These are phyloP conservation scores for Ogataea populi-albae DNA, from an alignment of 805 yeast genomes.

Conservation along the genomic window DNA sequence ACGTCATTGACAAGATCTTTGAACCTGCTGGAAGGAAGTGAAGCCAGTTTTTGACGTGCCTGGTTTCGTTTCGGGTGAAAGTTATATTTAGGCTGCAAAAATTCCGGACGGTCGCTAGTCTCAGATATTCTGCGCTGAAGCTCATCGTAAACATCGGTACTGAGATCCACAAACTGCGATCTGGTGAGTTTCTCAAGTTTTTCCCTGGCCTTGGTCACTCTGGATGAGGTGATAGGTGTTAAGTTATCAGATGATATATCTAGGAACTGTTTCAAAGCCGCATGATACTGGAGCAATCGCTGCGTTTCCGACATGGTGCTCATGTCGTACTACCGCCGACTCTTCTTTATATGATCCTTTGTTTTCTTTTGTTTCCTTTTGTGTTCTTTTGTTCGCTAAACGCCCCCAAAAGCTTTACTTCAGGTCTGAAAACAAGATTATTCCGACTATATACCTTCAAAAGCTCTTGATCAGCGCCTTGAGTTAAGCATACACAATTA, in stretches of 20 bases:
- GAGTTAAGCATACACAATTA: too few species aligned
- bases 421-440: too few species aligned
- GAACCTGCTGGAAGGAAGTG: slow-evolving; percentile 77
- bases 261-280: slow-evolving; percentile 49
- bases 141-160: slow-evolving; percentile 95
- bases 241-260: slow-evolving; percentile 46
- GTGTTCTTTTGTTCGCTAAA: too few species aligned
- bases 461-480: too few species aligned
- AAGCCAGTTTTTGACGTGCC: slow-evolving; percentile 88
- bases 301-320: slow-evolving; percentile 18
- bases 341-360: too few species aligned
- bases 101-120: slow-evolving; percentile 50
- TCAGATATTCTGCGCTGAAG: slow-evolving; percentile 71
- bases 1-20: slow-evolving; percentile 90
- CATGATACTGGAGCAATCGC: slow-evolving; percentile 37
- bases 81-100: slow-evolving; percentile 62
- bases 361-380: too few species aligned
- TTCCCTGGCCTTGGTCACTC: slow-evolving; percentile 81
- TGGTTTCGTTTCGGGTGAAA: slow-evolving; percentile 95
- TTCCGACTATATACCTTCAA: too few species aligned
- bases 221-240: slow-evolving; percentile 43
- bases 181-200: slow-evolving; percentile 76
- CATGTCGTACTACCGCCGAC: slow-evolving; percentile 3
- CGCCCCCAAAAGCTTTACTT: too few species aligned
- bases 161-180: slow-evolving; percentile 82